Base-by-base conservation (phyloP, 2,329 filamentous ascomycete species). In the Colletotrichum camelliae region DNA sequence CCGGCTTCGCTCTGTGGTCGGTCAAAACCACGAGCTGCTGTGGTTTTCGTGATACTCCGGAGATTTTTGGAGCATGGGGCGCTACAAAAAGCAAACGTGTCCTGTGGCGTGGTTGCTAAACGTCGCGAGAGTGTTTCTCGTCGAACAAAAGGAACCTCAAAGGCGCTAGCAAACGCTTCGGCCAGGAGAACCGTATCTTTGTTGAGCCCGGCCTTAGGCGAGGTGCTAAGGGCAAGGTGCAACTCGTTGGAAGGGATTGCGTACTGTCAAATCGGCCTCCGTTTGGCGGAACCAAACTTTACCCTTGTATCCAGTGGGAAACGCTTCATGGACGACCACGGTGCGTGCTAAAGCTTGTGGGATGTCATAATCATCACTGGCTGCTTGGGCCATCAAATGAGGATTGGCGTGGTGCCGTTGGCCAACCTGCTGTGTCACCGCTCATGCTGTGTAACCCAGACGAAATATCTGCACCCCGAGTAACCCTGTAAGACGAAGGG, bases 401-500 rank as follows among this genome's bases (percentile, higher is more conserved):
- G 70, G 71, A 27, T 33, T 33, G 37, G 58, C 29, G 67, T 33
- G 65, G 48, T 43, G 48, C 35, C n/a, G 64, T 61, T 60, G 37
- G 57, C 35, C 65, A 48, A 29, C 21, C 58, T 69, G 70, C 35
- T 35, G 58, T 75, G 64, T 48, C 48, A 73, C 74, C 64, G 43
- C 65, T 48, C 15, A 66, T 61, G 65, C 60, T 39, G 70, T 76
- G 74, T 58, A 74, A 69, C 74, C 48, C 58, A 35, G 27, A 16
- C 24, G 33, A 67, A 33, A 18, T 61, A 31, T 57, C 39, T n/a
- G 33, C 13, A 37, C 21, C 60, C 55, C 55, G 29, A 39, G 37
- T 57, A 39, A 37, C 27, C 39, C 43, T 33, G 43, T 35, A 13
- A 62, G 62, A 58, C 33, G 24, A n/a, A 52, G 61, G 24, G 58